These are phyloP conservation scores for Coniochaeta sp. DNA, from an alignment of 2,329 filamentous ascomycete species.

Conservation along the genomic window DNA sequence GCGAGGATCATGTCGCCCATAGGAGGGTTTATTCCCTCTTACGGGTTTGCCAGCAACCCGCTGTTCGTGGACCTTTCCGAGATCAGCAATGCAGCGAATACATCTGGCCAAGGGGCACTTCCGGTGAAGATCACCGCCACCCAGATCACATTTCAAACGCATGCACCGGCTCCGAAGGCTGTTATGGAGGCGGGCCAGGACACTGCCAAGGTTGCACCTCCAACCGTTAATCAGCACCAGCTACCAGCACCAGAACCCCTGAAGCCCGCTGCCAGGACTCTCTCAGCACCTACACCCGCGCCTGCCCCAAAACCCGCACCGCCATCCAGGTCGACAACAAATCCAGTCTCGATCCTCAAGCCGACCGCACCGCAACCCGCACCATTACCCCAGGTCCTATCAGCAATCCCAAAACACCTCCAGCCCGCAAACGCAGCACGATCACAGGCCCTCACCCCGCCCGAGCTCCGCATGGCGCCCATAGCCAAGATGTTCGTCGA, in stretches of 20 bases:
- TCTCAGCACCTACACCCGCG: background rate
- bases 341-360: slow-evolving; percentile 18
- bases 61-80: slow-evolving; percentile 2
- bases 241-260: background rate
- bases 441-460: slow-evolving; percentile 2
- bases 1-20: slow-evolving; percentile 3
- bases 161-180: background rate
- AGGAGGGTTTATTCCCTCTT: slow-evolving; percentile 1
- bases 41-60: slow-evolving; percentile 1
- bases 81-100: background rate
- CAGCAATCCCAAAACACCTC: slow-evolving; percentile 18
- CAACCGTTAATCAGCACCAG: background rate
- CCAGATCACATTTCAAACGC: slow-evolving; percentile 1
- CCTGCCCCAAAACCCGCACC: background rate
- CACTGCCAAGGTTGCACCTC: background rate
- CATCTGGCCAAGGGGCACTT: background rate
- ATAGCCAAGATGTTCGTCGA: slow-evolving; percentile 59
- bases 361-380: slow-evolving; percentile 9
- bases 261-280: background rate
- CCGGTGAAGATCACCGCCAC: background rate
- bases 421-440: slow-evolving; percentile 10
- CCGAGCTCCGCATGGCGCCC: slow-evolving; percentile 20
- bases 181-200: background rate
- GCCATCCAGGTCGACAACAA: background rate
- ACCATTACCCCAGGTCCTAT: slow-evolving; percentile 11